These are phyloP conservation scores for Metarhizium robertsii DNA, from an alignment of 2,329 filamentous ascomycete species.

Conservation along the genomic window DNA sequence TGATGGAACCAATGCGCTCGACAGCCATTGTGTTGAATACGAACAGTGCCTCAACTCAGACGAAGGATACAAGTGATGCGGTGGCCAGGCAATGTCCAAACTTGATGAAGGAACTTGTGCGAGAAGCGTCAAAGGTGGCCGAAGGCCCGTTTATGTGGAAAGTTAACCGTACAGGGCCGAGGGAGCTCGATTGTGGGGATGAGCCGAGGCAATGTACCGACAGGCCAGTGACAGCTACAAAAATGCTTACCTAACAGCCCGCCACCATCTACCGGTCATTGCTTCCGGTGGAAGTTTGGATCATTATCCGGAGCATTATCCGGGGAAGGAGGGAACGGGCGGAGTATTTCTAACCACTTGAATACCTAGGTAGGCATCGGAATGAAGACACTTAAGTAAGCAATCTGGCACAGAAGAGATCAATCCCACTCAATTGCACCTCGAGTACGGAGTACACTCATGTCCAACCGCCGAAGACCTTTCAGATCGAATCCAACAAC, in stretches of 20 bases:
- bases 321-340: not conserved
- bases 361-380: not conserved
- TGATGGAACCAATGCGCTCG: constrained; percentile 78
- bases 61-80: not conserved
- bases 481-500: too few species aligned
- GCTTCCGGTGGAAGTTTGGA: not conserved
- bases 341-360: too few species aligned
- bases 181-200: constrained; percentile 15
- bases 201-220: constrained; percentile 18
- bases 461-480: too few species aligned
- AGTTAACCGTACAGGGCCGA: constrained; percentile 11
- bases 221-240: too few species aligned
- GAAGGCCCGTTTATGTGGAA: constrained; percentile 11
- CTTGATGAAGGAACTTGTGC: not conserved
- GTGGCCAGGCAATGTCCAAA: not conserved
- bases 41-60: not conserved
- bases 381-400: not conserved
- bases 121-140: not conserved
- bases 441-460: too few species aligned
- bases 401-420: too few species aligned
- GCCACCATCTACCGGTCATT: not conserved
- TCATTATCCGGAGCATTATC: not conserved
- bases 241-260: constrained; percentile 8
- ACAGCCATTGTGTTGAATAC: constrained; percentile 53
- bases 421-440: too few species aligned